phyloP scores from a whole-genome alignment of 1,284 basidiomycete species.

The Naganishia albida region DNA sequence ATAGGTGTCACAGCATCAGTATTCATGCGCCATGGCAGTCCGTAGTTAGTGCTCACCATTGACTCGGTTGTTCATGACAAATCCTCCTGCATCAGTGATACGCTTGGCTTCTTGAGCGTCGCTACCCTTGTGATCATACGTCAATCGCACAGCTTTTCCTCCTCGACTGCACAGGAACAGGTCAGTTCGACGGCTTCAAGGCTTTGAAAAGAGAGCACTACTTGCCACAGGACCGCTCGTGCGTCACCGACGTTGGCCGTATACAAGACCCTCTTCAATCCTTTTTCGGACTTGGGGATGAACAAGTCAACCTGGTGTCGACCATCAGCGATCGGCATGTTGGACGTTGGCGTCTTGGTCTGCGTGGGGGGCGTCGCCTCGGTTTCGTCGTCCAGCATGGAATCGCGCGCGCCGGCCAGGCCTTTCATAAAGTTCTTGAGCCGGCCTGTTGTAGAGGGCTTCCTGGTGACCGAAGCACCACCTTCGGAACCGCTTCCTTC shows the following conservation, averaged over 20 bases:
- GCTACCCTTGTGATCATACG: conserved; percentile 98
- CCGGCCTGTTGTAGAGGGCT: conserved; percentile 23
- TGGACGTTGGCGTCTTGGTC: conserved; percentile 12
- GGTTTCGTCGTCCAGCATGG: conserved; percentile 15
- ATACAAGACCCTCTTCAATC: conserved; percentile 76
- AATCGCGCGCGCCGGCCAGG: conserved; percentile 41
- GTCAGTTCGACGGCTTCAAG: not conserved
- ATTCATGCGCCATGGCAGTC: not conserved
- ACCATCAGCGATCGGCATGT: conserved; percentile 41
- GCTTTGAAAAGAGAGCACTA: not conserved
- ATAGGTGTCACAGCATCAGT: not conserved
- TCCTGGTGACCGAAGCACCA: conserved; percentile 26
- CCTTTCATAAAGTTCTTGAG: conserved; percentile 52
- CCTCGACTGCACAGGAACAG: conserved; percentile 60
- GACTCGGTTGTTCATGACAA: conserved; percentile 97
- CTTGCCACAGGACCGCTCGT: conserved; percentile 55
- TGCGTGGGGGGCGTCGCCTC: conserved; percentile 14
- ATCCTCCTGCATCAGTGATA: conserved; percentile 96
- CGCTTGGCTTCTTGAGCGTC: conserved; percentile 96
- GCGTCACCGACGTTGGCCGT: conserved; percentile 86
- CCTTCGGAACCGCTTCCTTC: conserved; percentile 18
- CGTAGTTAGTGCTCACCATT: conserved; percentile 62
- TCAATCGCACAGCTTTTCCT: conserved; percentile 87
- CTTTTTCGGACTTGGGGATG: conserved; percentile 42
- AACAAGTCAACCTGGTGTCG: conserved; percentile 48